phyloP scores from a whole-genome alignment of 2,329 filamentous ascomycete genomes.

The Trichocomaceae sp. region DNA sequence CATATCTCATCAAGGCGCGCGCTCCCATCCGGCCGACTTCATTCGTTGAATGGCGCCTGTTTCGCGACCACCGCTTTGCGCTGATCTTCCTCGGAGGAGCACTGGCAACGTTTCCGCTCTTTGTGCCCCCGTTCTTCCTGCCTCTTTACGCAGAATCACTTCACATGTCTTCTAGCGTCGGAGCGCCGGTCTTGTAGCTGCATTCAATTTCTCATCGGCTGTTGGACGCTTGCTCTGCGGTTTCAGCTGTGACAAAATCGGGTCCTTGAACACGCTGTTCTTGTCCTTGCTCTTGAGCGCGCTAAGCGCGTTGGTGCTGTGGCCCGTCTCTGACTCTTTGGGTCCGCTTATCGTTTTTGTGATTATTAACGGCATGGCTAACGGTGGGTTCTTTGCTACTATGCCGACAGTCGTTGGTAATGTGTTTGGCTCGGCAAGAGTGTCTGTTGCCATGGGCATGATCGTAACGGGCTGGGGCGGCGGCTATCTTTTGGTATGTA shows the following conservation, averaged over 20 bases:
- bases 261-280: constrained; percentile 51
- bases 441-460: constrained; percentile 56
- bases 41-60: constrained; percentile 50
- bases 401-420: constrained; percentile 58
- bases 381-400: constrained; percentile 58
- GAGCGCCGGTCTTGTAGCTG: constrained; percentile 54
- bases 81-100: constrained; percentile 50
- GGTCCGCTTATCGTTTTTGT: constrained; percentile 52
- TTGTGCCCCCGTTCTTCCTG: constrained; percentile 57
- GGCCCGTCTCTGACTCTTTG: constrained; percentile 53
- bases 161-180: constrained; percentile 47
- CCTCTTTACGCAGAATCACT: constrained; percentile 52
- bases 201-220: constrained; percentile 56
- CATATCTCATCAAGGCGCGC: constrained; percentile 51
- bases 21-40: constrained; percentile 31
- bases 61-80: constrained; percentile 47
- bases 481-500: constrained; percentile 52
- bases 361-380: constrained; percentile 54
- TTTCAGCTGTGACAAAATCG: constrained; percentile 48
- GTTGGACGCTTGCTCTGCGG: constrained; percentile 52
- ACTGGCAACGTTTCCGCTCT: constrained; percentile 54
- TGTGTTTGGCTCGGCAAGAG: constrained; percentile 51
- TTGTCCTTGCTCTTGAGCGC: constrained; percentile 47
- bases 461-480: constrained; percentile 55
- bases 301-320: constrained; percentile 54